Percentiles rank a stretch among this genome's conserved stretches.
phyloP scores from a whole-genome alignment of 805 yeast species.

The Kazachstania martiniae region DNA sequence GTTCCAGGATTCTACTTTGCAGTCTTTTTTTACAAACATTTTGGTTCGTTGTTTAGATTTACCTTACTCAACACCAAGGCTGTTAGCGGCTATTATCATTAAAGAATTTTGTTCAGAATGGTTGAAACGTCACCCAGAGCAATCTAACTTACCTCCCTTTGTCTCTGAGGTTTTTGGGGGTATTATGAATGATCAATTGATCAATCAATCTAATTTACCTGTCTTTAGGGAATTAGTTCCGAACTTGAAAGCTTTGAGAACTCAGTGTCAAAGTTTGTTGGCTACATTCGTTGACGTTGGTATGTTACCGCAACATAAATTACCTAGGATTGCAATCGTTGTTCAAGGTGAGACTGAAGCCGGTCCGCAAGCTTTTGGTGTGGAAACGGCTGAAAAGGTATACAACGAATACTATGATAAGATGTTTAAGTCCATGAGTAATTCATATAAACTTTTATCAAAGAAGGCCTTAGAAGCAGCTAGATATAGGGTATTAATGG shows the following conservation, averaged over 20 bases:
- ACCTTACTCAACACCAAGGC: conserved; percentile 70
- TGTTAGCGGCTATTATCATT: conserved; percentile 56
- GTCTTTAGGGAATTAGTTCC: conserved; percentile 74
- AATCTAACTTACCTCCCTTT: conserved; percentile 17
- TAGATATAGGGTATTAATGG: conserved; percentile 49
- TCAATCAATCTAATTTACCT: conserved; percentile 34
- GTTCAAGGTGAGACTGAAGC: conserved; percentile 93
- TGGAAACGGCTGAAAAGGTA: conserved; percentile 66
- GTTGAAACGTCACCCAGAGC: conserved; percentile 6
- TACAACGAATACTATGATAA: conserved; percentile 55
- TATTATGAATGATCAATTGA: conserved; percentile 29
- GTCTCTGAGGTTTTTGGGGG: conserved; percentile 24
- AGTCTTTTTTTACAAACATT: conserved; percentile 30
- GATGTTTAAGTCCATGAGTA: conserved; percentile 48
- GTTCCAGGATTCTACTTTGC: conserved; percentile 33
- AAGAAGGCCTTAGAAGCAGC: conserved; percentile 71
- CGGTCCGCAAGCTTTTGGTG: conserved; percentile 83
- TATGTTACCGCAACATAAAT: conserved; percentile 52
- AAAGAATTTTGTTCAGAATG: conserved; percentile 49
- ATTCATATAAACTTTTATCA: conserved; percentile 61
- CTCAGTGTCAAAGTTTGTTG: conserved; percentile 75
- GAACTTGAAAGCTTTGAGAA: conserved; percentile 69
- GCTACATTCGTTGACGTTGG: conserved; percentile 71
- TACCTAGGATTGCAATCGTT: conserved; percentile 77
- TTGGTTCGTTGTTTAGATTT: conserved; percentile 37